Evolutionary conservation across 2,329 filamentous ascomycete genomes (phyloP).

Genomic region (Verticillium longisporum): DNA sequence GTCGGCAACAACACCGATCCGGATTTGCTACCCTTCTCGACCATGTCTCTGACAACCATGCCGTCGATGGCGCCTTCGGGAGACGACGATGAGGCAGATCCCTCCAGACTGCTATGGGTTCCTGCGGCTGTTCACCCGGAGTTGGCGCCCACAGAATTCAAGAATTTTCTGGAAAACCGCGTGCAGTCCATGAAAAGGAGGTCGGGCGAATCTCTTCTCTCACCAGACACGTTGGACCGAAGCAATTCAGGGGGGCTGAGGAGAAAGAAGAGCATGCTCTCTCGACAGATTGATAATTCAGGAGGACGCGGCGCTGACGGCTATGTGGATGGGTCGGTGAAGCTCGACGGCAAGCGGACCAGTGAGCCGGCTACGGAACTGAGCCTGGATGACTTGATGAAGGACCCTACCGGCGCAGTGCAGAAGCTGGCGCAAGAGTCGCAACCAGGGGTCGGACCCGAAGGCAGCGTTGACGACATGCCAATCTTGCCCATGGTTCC

Average conservation of each 20-base stretch:
- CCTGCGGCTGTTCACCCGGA: slow-evolving; percentile 92
- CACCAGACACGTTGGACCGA: slow-evolving; percentile 43
- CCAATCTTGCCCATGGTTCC: slow-evolving; percentile 77
- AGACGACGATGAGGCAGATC: slow-evolving; percentile 77
- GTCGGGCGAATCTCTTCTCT: slow-evolving; percentile 59
- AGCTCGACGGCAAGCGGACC: slow-evolving; percentile 62
- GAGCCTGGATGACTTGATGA: slow-evolving; percentile 75
- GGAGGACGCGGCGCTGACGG: slow-evolving; percentile 49
- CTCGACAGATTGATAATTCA: slow-evolving; percentile 77
- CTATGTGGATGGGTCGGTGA: slow-evolving; percentile 79
- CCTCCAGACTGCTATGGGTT: slow-evolving; percentile 89
- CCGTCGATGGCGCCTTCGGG: slow-evolving; percentile 65
- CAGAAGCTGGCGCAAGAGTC: slow-evolving; percentile 59
- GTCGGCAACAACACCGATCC: slow-evolving; percentile 67
- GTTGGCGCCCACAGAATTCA: slow-evolving; percentile 91
- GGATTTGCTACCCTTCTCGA: slow-evolving; percentile 68
- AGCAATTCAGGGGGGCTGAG: slow-evolving; percentile 58
- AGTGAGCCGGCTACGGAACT: slow-evolving; percentile 39
- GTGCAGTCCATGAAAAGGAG: slow-evolving; percentile 83
- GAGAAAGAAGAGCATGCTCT: slow-evolving; percentile 94
- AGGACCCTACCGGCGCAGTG: slow-evolving; percentile 67
- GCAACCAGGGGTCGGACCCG: slow-evolving; percentile 34
- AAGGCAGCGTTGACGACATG: slow-evolving; percentile 59
- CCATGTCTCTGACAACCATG: slow-evolving; percentile 59
- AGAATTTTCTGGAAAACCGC: slow-evolving; percentile 88